These are phyloP conservation scores for Phlegmacium glaucopus DNA, from an alignment of 768 basidiomycete species.

Conservation along the genomic window DNA sequence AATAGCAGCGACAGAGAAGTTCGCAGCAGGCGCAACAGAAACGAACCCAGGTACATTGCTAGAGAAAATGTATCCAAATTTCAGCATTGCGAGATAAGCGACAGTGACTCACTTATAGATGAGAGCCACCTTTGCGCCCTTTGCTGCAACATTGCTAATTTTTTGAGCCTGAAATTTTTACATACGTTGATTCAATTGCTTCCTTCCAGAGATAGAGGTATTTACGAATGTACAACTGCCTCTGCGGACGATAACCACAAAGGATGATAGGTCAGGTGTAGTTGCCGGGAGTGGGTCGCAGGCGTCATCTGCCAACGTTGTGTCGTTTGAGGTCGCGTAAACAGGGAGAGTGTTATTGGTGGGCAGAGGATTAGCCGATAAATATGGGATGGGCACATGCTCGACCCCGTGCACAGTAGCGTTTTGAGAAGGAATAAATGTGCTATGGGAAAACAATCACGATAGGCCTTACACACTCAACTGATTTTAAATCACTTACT, in stretches of 20 bases:
- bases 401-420: slow-evolving; percentile 47
- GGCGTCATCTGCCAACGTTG: slow-evolving; percentile 51
- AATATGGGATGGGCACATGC: slow-evolving; percentile 53
- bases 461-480: not conserved
- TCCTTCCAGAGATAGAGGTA: not conserved
- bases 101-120: slow-evolving; percentile 50
- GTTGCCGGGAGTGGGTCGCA: slow-evolving; percentile 53
- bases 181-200: not conserved
- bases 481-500: slow-evolving; percentile 23
- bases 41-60: slow-evolving; percentile 50
- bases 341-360: slow-evolving; percentile 46
- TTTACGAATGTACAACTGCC: slow-evolving; percentile 57
- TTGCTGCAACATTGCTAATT: slow-evolving; percentile 48
- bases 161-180: slow-evolving; percentile 38
- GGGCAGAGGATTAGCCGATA: slow-evolving; percentile 43
- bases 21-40: slow-evolving; percentile 35
- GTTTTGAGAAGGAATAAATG: slow-evolving; percentile 53
- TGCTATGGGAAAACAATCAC: slow-evolving; percentile 25
- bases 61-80: not conserved
- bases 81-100: not conserved
- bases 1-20: slow-evolving; percentile 48
- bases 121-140: slow-evolving; percentile 44
- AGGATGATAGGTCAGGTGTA: slow-evolving; percentile 51
- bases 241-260: slow-evolving; percentile 53
- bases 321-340: slow-evolving; percentile 57